Evolutionary conservation across 768 basidiomycete species (phyloP), one percentile per base, ranked within the genome.

Genomic region (Antrodiella citrinella): DNA sequence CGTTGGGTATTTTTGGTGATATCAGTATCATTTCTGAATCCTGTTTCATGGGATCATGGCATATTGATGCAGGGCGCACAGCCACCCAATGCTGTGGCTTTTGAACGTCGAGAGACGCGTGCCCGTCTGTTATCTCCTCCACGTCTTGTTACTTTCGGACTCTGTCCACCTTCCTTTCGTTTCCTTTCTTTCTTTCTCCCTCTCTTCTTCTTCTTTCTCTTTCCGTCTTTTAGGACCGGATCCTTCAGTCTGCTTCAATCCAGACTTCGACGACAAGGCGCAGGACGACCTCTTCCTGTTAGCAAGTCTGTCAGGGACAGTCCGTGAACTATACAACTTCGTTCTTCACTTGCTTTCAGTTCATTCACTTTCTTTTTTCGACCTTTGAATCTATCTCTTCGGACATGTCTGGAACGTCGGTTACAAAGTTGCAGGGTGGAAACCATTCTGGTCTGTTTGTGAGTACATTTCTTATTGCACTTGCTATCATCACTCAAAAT

Each of bases 201-300:
- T 53, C 42, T n/a, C n/a, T n/a, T n/a, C n/a, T 35, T 26, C 54
- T 51, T 49, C 53, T 51, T 45, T 47, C 44, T 30, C 49, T 51
- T 51, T 44, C 48, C 26, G 51, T 48, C 35, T 55, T 45, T 53
- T 56, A 54, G 60, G 55, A 49, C 59, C 49, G 58, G 58, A 53
- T 57, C 53, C 61, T 56, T 26, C 51, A 54, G 60, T 59, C 62
- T 61, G 59, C 62, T 59, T 59, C 21, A 40, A 59, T 55, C 51
- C 60, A 62, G 57, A 60, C 55, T 52, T 58, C 56, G 54, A 62
- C 58, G 54, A 59, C 57, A 48, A 61, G 65, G 68, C 71, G 73
- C 75, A 66, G 74, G 74, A 64, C 72, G 69, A 61, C 67, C 61
- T 55, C n/a, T 59, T 62, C 54, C 59, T 48, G 42, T 54, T 53